A percentile compares a stretch with the other conserved stretches of the same genome.
phyloP scores from a whole-genome alignment of 2,329 filamentous ascomycete species.

The Fusarium brachygibbosum region DNA sequence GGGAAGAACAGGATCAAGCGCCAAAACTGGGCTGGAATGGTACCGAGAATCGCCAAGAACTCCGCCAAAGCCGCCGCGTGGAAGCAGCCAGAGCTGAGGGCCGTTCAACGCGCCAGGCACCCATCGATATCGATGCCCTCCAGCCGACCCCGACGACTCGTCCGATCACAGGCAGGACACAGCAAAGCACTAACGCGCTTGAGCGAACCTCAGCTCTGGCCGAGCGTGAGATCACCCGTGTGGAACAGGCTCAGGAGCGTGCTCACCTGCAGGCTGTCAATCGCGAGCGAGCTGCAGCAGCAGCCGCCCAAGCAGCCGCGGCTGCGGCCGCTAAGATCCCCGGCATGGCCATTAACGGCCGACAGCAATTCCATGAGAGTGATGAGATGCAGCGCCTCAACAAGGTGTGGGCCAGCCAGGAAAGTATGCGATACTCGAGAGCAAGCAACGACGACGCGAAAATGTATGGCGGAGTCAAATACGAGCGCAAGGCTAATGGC shows the following conservation, averaged over 20 bases:
- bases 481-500: slow-evolving; percentile 71
- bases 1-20: slow-evolving; percentile 32
- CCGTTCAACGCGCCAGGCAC: slow-evolving; percentile 50
- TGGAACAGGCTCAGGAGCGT: slow-evolving; percentile 65
- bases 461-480: slow-evolving; percentile 71
- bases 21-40: neutral
- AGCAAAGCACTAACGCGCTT: slow-evolving; percentile 52
- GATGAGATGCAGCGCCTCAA: slow-evolving; percentile 66
- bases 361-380: slow-evolving; percentile 60
- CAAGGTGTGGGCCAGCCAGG: slow-evolving; percentile 68
- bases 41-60: slow-evolving; percentile 53
- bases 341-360: slow-evolving; percentile 46
- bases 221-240: slow-evolving; percentile 65
- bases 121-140: slow-evolving; percentile 40
- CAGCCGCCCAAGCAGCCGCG: slow-evolving; percentile 52
- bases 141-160: slow-evolving; percentile 42
- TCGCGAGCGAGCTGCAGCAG: slow-evolving; percentile 56
- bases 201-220: slow-evolving; percentile 65
- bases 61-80: slow-evolving; percentile 60
- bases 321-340: slow-evolving; percentile 50
- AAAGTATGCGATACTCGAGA: slow-evolving; percentile 59
- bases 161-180: slow-evolving; percentile 30
- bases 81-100: slow-evolving; percentile 47
- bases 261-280: slow-evolving; percentile 63
- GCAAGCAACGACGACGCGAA: slow-evolving; percentile 66